phyloP scores from a whole-genome alignment of 148 eudicot species.

The Vaccinium darrowii region DNA sequence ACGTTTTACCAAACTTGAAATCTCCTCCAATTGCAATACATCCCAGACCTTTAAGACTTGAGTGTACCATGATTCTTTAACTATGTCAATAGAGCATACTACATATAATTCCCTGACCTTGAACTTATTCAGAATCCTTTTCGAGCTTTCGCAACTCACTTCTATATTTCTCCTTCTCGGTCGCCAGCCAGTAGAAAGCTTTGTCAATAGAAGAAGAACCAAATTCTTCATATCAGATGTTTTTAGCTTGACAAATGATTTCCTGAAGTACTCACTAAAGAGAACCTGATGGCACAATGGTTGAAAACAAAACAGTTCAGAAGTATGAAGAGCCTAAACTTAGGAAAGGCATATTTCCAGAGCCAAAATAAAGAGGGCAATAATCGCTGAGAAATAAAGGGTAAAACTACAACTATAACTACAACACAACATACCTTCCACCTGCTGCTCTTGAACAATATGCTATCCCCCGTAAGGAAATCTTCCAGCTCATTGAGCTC shows the following conservation, averaged over 20 bases:
- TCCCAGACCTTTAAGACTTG: constrained; percentile 82
- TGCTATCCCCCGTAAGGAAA: constrained; percentile 50
- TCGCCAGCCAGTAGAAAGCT: constrained; percentile 73
- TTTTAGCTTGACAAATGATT: constrained; percentile 52
- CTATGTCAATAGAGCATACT: constrained; percentile 55
- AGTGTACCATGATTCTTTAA: constrained; percentile 35
- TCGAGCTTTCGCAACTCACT: constrained; percentile 38
- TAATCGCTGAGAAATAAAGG: background rate
- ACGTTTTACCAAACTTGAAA: constrained; percentile 49
- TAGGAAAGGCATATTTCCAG: background rate
- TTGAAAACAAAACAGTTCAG: background rate
- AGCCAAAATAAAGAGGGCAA: background rate
- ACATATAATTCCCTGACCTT: constrained; percentile 56
- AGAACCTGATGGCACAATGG: constrained; percentile 39
- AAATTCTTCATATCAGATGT: constrained; percentile 40
- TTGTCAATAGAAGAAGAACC: constrained; percentile 49
- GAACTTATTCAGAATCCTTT: constrained; percentile 50
- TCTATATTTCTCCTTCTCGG: constrained; percentile 51
- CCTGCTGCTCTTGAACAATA: constrained; percentile 45
- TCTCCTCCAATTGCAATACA: constrained; percentile 48
- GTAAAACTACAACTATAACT: background rate
- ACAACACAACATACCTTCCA: constrained; percentile 57
- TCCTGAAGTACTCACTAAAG: constrained; percentile 64
- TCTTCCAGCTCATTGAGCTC: constrained; percentile 67
- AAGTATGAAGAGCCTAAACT: background rate